A percentile compares a stretch with the other conserved stretches of the same genome.
Conservation (phyloP, 2,329 filamentous ascomycete genomes). For the Bipolaris victoriae region DNA sequence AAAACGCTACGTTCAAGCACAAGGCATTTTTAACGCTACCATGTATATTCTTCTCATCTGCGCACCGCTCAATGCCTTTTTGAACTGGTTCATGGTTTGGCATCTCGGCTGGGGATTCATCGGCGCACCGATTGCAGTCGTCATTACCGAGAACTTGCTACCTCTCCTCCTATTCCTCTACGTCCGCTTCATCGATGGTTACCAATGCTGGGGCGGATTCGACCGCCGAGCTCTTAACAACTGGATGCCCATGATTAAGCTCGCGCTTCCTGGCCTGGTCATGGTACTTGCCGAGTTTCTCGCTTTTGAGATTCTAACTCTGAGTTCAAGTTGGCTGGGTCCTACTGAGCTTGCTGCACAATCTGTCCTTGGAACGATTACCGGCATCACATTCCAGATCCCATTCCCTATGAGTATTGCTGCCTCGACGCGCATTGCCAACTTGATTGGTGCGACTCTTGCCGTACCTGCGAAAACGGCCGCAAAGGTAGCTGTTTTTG, state of each 20-base stretch:
- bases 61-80: conserved; percentile 77
- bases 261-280: conserved; percentile 85
- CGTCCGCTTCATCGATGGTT: conserved; percentile 72
- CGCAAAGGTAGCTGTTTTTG: conserved; percentile 75
- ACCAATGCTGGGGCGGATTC: conserved; percentile 82
- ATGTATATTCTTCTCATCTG: conserved; percentile 84
- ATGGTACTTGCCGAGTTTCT: conserved; percentile 96
- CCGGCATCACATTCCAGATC: conserved; percentile 84
- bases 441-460: conserved; percentile 86
- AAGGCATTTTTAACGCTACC: conserved; percentile 82
- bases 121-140: conserved; percentile 79
- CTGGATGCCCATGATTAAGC: conserved; percentile 83
- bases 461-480: conserved; percentile 80
- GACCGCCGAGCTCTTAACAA: conserved; percentile 72
- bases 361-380: conserved; percentile 79
- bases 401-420: conserved; percentile 92
- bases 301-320: conserved; percentile 87
- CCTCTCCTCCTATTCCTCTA: conserved; percentile 76
- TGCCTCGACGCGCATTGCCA: conserved; percentile 85
- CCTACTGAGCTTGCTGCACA: conserved; percentile 84
- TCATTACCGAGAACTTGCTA: conserved; percentile 75
- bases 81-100: conserved; percentile 86
- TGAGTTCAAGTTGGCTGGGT: conserved; percentile 81
- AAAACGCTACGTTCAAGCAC: conserved; percentile 88
- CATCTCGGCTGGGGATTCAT: conserved; percentile 63